phyloP scores from a whole-genome alignment of 108 stramenopile genomes.

The Fragilaria crotonensis region DNA sequence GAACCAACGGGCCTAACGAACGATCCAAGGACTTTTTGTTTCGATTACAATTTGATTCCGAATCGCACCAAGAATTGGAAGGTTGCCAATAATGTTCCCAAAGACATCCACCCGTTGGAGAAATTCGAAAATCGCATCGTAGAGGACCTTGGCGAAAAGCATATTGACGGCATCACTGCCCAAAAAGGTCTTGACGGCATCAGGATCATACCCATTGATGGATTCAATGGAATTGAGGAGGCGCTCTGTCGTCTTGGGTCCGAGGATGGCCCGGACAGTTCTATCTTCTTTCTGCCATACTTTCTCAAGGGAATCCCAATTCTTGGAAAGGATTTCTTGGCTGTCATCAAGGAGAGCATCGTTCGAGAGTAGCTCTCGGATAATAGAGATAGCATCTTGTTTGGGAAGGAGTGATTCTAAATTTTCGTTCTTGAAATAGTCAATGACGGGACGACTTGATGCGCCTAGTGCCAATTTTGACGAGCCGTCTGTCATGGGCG shows the following conservation, averaged over 20 bases:
- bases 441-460: conserved; percentile 1
- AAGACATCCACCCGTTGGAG: conserved; percentile 53
- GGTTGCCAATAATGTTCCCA: conserved; percentile 43
- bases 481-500: no score
- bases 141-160: conserved; percentile 48
- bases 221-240: conserved; percentile 23
- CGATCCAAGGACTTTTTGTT: conserved; percentile 44
- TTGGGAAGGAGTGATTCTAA: conserved; percentile 36
- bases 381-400: conserved; percentile 37
- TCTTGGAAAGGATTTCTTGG: conserved; percentile 28
- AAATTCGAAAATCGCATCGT: conserved; percentile 64
- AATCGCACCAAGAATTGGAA: conserved; percentile 59
- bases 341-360: conserved; percentile 29
- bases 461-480: not conserved
- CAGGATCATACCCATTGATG: conserved; percentile 35
- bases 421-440: conserved; percentile 19
- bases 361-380: conserved; percentile 34
- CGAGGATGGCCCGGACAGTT: conserved; percentile 35
- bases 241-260: conserved; percentile 40
- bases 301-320: conserved; percentile 44
- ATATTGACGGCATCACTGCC: conserved; percentile 51
- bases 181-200: conserved; percentile 50
- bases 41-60: conserved; percentile 59
- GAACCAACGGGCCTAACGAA: conserved; percentile 47
- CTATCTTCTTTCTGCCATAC: conserved; percentile 31